These are phyloP conservation scores for Moelleriella libera DNA, from an alignment of 2,329 filamentous ascomycete species.

Conservation along the genomic window DNA sequence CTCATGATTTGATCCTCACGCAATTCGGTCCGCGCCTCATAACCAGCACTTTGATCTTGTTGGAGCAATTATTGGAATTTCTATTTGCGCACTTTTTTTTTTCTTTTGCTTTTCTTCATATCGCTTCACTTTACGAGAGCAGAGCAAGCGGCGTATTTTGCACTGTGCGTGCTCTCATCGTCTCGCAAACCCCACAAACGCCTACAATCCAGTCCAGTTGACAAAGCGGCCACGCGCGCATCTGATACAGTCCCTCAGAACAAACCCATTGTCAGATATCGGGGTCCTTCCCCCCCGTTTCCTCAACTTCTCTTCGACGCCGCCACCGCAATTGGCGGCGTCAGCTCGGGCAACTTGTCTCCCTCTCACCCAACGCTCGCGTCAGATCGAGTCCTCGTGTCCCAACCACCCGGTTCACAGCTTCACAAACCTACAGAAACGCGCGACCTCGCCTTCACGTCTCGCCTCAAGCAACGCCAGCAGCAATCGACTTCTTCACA, in stretches of 20 bases:
- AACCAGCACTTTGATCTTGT: too few relatives aligned
- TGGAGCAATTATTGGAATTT: too few relatives aligned
- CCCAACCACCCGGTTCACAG: constrained; percentile 22
- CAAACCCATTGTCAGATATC: not conserved
- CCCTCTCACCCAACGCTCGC: constrained; percentile 19
- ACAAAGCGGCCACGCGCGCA: not conserved
- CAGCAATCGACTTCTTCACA: constrained; percentile 8
- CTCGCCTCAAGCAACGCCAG: constrained; percentile 29
- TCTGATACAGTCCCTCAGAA: not conserved
- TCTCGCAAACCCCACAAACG: not conserved
- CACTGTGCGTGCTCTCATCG: not conserved
- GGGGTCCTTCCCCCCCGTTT: not conserved
- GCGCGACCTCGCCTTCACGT: constrained; percentile 26
- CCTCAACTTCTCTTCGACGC: not conserved
- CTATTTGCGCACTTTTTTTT: too few relatives aligned
- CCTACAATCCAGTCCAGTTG: not conserved
- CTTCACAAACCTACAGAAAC: constrained; percentile 41
- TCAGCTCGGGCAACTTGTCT: constrained; percentile 31
- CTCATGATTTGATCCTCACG: too few relatives aligned
- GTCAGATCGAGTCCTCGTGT: constrained; percentile 29
- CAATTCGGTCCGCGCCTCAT: too few relatives aligned
- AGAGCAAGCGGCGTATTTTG: not conserved
- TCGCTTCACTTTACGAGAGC: not conserved
- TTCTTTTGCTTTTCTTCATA: too few relatives aligned
- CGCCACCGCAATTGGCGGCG: constrained; percentile 23